A percentile compares a stretch with the other conserved stretches of the same genome.
Conservation (phyloP, 805 yeast genomes). For the Metschnikowia peoriensis region DNA sequence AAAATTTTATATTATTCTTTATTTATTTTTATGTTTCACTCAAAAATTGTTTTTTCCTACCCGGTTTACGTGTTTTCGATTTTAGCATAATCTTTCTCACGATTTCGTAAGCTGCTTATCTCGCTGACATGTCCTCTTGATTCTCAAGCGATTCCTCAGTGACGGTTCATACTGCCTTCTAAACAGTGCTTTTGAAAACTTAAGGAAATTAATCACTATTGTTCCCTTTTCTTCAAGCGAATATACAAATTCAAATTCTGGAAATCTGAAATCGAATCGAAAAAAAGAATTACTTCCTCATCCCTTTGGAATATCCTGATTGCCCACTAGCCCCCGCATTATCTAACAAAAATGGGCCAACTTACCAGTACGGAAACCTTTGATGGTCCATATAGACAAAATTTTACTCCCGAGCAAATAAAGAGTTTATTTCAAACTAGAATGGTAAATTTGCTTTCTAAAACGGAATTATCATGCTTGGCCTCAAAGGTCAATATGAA, state of each 20-base stretch:
- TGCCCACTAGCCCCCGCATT: too few species aligned
- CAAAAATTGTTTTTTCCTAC: background rate
- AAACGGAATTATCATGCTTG: conserved; percentile 9
- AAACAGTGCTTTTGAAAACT: too few species aligned
- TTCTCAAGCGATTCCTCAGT: too few species aligned
- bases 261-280: too few species aligned
- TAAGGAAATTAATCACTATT: too few species aligned
- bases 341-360: conserved; percentile 19
- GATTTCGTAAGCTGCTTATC: background rate
- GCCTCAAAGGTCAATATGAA: conserved; percentile 4
- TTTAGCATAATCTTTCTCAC: background rate
- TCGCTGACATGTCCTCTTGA: too few species aligned
- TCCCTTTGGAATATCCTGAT: too few species aligned
- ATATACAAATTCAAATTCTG: too few species aligned
- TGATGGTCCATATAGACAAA: background rate
- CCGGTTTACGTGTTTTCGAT: background rate
- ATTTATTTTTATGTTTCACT: background rate
- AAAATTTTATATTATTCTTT: too few species aligned
- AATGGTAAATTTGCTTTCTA: conserved; percentile 4
- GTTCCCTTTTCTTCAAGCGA: too few species aligned
- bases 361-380: conserved; percentile 12
- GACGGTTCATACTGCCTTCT: too few species aligned
- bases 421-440: conserved; percentile 5
- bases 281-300: too few species aligned
- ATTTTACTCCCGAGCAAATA: background rate